Evolutionary conservation across 176 grass and related monocot genomes (phyloP), one percentile per base, ranked within the genome.

Genomic region (Carex parvula): DNA sequence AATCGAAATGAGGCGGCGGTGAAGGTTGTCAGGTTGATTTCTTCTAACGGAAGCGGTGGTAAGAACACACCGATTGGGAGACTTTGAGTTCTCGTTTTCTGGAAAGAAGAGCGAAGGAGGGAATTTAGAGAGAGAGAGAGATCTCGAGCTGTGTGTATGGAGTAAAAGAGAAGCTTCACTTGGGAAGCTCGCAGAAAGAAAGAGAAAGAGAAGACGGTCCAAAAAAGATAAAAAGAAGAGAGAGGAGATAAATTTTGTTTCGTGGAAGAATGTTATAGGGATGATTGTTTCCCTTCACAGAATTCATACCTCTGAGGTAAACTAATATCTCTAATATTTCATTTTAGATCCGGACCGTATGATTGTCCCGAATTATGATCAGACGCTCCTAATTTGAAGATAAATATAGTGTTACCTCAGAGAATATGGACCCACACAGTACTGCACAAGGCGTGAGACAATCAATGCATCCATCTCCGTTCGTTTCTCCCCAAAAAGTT

Each of bases 101-200:
- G 18, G 30, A 17, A 15, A 26, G 44, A 26, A 6, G 41, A 67
- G 41, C 9, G 41, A 12, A 73, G 7, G 55, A 58, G 55, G 15
- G 78, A 62, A 17, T 59, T 59, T 59, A 71, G 5, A 32, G 12
- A 84, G 46, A 75, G 8, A 57, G 66, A 74, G 57, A 42, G 33
- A 81, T 64, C 21, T 79, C 5, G 78, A 29, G 30, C 1, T 39
- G 21, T 37, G 48, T 37, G 78, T 41, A 14, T 33, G 15, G 64
- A 73, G 50, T 69, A 48, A 58, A 55, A 42, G 82, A 84, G 66
- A 72, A 60, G 82, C 20, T 80, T 80, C 78, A 80, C 29, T 80
- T 60, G 76, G 24, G 76, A 80, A 62, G 29, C 54, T 29, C 54
- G 8, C 8, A 32, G 14, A 16, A 42, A 14, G 59, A 13, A 0